Percentiles rank a stretch among this genome's conserved stretches.
Evolutionary conservation across 768 basidiomycete genomes (phyloP).

Genomic region (Coprinellus micaceus): DNA sequence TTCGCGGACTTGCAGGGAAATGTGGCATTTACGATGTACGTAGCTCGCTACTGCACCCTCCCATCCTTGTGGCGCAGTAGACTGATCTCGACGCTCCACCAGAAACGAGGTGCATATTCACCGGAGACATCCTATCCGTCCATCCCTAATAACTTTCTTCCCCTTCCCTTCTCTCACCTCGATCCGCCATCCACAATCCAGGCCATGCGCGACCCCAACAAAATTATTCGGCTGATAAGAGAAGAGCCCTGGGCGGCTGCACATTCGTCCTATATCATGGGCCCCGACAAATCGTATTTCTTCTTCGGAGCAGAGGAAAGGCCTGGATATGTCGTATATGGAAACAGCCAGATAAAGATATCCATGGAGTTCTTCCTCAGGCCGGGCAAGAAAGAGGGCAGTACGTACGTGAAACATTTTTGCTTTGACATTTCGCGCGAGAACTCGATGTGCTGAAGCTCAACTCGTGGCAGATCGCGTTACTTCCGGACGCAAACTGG

Average conservation of each 20-base stretch:
- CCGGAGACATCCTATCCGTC: not conserved
- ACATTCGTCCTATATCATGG: constrained; percentile 63
- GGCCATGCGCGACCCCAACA: constrained; percentile 42
- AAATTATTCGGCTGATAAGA: constrained; percentile 60
- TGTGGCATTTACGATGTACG: constrained; percentile 68
- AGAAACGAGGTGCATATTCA: not conserved
- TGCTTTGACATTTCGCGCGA: not conserved
- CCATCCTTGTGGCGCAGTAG: not conserved
- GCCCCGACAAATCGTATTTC: constrained; percentile 73
- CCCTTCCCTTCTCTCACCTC: not conserved
- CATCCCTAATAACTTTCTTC: not conserved
- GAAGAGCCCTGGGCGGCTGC: constrained; percentile 65
- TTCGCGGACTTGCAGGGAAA: constrained; percentile 65
- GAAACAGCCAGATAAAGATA: constrained; percentile 51
- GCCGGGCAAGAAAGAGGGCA: constrained; percentile 55
- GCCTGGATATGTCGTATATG: constrained; percentile 66
- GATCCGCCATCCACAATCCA: not conserved
- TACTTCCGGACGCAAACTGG: constrained; percentile 73
- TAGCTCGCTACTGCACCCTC: constrained; percentile 5
- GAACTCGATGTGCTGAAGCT: not conserved
- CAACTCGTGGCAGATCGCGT: constrained; percentile 47
- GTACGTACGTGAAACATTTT: constrained; percentile 47
- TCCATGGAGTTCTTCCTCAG: constrained; percentile 54
- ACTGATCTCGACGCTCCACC: not conserved
- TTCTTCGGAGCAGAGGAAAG: constrained; percentile 66